phyloP scores from a whole-genome alignment of 1,284 basidiomycete species.

The Moesziomyces sp. region DNA sequence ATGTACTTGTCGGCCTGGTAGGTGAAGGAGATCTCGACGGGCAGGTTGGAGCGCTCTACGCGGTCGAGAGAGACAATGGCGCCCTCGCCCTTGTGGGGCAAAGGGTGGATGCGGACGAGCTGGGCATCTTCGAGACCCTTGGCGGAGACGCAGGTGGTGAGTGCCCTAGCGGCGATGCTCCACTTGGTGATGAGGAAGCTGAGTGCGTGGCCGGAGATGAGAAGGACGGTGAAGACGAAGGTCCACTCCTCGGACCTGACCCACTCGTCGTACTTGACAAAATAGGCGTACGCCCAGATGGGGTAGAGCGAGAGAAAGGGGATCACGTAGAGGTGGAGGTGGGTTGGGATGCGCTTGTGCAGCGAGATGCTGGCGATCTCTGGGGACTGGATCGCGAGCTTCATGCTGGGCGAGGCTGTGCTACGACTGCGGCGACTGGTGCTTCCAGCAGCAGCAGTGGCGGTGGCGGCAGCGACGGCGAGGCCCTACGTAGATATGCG shows the following conservation, averaged over 20 bases:
- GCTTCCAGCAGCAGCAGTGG: slow-evolving; percentile 7
- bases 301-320: slow-evolving; percentile 89
- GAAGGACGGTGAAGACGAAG: slow-evolving; percentile 86
- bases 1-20: slow-evolving; percentile 97
- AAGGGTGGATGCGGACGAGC: slow-evolving; percentile 85
- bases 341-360: slow-evolving; percentile 81
- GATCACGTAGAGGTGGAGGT: slow-evolving; percentile 81
- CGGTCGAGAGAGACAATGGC: slow-evolving; percentile 85
- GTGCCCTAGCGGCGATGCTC: slow-evolving; percentile 82
- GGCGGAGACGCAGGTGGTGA: slow-evolving; percentile 74
- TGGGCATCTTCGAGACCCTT: slow-evolving; percentile 76
- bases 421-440: slow-evolving; percentile 15
- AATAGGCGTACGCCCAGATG: slow-evolving; percentile 87
- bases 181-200: slow-evolving; percentile 92
- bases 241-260: slow-evolving; percentile 72
- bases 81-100: slow-evolving; percentile 86
- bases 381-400: slow-evolving; percentile 76
- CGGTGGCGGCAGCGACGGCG: neutral
- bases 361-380: slow-evolving; percentile 86
- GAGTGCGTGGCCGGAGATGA: slow-evolving; percentile 88
- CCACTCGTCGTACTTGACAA: slow-evolving; percentile 85
- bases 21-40: slow-evolving; percentile 82
- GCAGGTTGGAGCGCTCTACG: slow-evolving; percentile 62
- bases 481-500: neutral
- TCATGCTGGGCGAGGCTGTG: slow-evolving; percentile 31